Percentiles rank a stretch among this genome's conserved stretches.
Conservation (phyloP, 352 stramenopile genomes). For the Plasmopara halstedii region DNA sequence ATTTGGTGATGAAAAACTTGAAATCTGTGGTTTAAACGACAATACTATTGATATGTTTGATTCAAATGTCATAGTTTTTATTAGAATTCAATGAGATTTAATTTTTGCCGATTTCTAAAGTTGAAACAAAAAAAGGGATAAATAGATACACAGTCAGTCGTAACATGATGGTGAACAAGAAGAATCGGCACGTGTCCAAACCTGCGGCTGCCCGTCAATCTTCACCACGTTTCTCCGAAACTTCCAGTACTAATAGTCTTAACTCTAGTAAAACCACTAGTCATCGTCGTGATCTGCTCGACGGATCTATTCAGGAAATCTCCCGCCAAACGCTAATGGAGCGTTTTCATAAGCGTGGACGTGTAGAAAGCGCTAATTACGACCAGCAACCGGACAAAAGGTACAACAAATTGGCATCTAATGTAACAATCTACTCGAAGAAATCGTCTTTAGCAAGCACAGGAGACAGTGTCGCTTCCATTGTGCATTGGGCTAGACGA, state of each 20-base stretch:
- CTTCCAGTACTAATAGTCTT: not conserved
- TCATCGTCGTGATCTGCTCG: constrained; percentile 21
- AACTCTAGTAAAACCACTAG: constrained; percentile 2
- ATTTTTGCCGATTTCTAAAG: too few species aligned
- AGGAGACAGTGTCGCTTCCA: not conserved
- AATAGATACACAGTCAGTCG: not conserved
- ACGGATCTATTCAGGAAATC: constrained; percentile 22
- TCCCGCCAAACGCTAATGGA: constrained; percentile 35
- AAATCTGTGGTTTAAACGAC: too few species aligned
- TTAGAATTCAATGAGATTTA: too few species aligned
- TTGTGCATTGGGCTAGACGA: constrained; percentile 6
- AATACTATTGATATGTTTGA: too few species aligned
- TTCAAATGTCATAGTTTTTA: too few species aligned
- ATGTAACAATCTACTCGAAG: constrained; percentile 7
- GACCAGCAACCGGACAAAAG: constrained; percentile 12
- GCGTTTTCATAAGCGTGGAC: constrained; percentile 49
- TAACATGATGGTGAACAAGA: constrained; percentile 3
- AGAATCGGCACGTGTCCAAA: constrained; percentile 27
- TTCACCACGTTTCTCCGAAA: not conserved
- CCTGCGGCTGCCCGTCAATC: constrained; percentile 14
- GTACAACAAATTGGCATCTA: not conserved
- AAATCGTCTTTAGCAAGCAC: constrained; percentile 17
- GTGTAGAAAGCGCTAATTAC: constrained; percentile 56
- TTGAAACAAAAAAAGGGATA: too few species aligned
- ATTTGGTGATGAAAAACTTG: too few species aligned